Conservation (phyloP, 371 early-diverging fungal species). For the Mucor circinelloides region DNA sequence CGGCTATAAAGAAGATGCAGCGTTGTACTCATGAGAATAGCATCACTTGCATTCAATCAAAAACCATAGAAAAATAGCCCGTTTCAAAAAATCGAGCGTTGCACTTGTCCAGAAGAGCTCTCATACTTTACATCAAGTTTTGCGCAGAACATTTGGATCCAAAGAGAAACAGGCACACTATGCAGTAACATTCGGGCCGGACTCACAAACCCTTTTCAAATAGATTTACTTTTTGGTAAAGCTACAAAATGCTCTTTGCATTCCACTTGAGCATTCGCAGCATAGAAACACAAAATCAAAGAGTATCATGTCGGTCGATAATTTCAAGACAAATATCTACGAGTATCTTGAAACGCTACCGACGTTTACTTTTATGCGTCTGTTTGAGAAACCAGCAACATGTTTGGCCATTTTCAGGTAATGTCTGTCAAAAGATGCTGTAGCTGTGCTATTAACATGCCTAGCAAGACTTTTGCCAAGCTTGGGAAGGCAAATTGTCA, state of each 20-base stretch:
- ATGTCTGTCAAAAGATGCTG: background rate
- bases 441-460: background rate
- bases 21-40: no score
- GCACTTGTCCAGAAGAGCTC: no score
- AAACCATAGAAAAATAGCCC: no score
- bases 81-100: no score
- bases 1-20: no score
- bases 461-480: slow-evolving; percentile 74
- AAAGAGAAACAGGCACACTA: background rate
- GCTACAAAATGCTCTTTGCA: background rate
- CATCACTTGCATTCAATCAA: no score
- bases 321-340: slow-evolving; percentile 70
- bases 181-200: background rate
- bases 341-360: slow-evolving; percentile 86
- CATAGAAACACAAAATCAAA: background rate
- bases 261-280: background rate
- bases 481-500: slow-evolving; percentile 87
- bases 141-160: background rate
- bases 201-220: background rate
- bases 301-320: slow-evolving; percentile 47
- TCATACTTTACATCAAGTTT: no score
- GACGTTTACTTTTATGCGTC: slow-evolving; percentile 67
- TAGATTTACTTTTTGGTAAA: background rate
- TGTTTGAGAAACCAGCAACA: slow-evolving; percentile 90
- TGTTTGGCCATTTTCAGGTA: slow-evolving; percentile 93